These are phyloP conservation scores for Kodamaea derodonti DNA, from an alignment of 1,139 yeast genomes.

Conservation along the genomic window DNA sequence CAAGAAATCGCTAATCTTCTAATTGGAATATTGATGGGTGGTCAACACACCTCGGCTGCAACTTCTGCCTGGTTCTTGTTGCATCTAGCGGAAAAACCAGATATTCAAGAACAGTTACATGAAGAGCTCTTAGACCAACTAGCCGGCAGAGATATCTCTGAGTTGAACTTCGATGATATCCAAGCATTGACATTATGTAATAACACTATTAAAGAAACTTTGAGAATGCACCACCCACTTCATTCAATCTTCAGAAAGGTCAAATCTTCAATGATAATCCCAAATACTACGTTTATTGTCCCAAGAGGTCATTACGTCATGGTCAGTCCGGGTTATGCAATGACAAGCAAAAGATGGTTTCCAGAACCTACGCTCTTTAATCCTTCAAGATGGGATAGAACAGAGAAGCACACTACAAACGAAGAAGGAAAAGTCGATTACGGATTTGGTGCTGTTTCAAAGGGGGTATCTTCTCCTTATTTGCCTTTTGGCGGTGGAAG, in stretches of 20 bases:
- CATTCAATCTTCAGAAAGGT: constrained; percentile 96
- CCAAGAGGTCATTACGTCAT: constrained; percentile 87
- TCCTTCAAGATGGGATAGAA: constrained; percentile 82
- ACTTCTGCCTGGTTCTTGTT: constrained; percentile 93
- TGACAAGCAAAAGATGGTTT: constrained; percentile 72
- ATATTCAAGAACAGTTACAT: constrained; percentile 73
- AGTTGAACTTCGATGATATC: constrained; percentile 73
- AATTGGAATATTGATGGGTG: constrained; percentile 97
- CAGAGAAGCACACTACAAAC: constrained; percentile 3
- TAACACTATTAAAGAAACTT: constrained; percentile 83
- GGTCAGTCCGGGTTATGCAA: constrained; percentile 91
- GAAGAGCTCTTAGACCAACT: constrained; percentile 66
- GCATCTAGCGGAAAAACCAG: constrained; percentile 82
- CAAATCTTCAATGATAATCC: constrained; percentile 69
- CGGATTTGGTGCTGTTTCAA: constrained; percentile 92
- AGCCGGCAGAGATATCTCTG: constrained; percentile 45
- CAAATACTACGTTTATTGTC: constrained; percentile 72
- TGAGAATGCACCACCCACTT: constrained; percentile 92
- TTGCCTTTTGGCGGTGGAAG: constrained; percentile 99
- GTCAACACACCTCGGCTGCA: constrained; percentile 96
- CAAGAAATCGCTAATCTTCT: constrained; percentile 88
- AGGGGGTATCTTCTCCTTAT: constrained; percentile 93
- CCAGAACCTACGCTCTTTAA: constrained; percentile 66
- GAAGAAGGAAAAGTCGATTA: constrained; percentile 63
- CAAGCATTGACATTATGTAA: constrained; percentile 77